Percentiles rank a stretch among this genome's conserved stretches.
Conservation (phyloP, 257 asterid species). For the Eustoma russellianum region DNA sequence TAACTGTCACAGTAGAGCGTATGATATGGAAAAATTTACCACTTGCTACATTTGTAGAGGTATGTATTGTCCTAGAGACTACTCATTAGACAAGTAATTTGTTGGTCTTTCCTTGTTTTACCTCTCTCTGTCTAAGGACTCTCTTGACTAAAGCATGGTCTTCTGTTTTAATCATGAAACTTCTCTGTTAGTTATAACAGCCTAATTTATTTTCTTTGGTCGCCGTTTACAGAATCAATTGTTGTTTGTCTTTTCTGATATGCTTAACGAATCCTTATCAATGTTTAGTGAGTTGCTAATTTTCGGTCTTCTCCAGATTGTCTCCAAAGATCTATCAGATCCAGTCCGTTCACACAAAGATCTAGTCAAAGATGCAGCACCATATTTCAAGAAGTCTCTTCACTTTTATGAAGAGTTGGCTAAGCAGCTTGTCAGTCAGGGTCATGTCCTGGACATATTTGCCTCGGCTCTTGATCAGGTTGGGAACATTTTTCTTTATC, state of each 20-base stretch:
- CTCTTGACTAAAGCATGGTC: too few species aligned
- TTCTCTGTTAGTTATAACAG: too few species aligned
- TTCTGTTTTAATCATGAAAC: too few species aligned
- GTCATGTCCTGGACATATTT: slow-evolving; percentile 87
- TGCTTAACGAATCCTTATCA: neutral
- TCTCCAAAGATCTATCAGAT: slow-evolving; percentile 85
- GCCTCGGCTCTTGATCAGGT: slow-evolving; percentile 99
- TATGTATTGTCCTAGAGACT: too few species aligned
- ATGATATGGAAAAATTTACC: too few species aligned
- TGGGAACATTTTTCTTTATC: slow-evolving; percentile 4
- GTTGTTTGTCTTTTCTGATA: neutral
- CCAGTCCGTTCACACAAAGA: slow-evolving; percentile 98
- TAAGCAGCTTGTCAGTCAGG: slow-evolving; percentile 78
- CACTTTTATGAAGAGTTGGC: slow-evolving; percentile 83
- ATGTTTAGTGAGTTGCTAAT: slow-evolving; percentile 3
- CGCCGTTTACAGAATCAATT: too few species aligned
- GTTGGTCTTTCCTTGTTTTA: too few species aligned
- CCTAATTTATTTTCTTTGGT: too few species aligned
- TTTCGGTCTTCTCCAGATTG: slow-evolving; percentile 49
- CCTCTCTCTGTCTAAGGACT: too few species aligned
- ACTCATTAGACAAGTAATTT: too few species aligned
- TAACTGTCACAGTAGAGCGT: too few species aligned
- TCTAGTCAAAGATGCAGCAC: slow-evolving; percentile 95
- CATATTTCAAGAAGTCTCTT: slow-evolving; percentile 74
- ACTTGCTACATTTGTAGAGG: too few species aligned